Percentiles rank a stretch among this genome's conserved stretches.
phyloP scores from a whole-genome alignment of 257 asterid genomes.

The Solanum peruvianum region DNA sequence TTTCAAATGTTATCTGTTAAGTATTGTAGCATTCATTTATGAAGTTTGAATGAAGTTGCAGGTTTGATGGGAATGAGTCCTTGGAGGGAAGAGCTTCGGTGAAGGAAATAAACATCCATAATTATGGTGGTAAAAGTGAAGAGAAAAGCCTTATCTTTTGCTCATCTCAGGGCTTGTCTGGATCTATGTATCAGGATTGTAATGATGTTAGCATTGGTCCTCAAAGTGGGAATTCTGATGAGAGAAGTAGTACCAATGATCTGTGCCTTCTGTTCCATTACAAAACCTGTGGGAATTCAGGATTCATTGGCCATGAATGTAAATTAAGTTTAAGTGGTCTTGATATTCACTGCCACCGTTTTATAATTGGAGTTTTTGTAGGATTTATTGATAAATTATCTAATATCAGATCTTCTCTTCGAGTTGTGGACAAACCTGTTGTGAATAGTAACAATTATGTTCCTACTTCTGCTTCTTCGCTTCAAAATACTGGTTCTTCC shows the following conservation, averaged over 20 bases:
- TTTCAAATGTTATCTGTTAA: not conserved
- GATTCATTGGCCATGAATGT: conserved; percentile 21
- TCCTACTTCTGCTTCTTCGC: conserved; percentile 16
- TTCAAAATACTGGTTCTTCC: conserved; percentile 13
- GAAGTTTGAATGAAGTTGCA: conserved; percentile 21
- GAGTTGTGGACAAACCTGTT: conserved; percentile 15
- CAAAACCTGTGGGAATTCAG: conserved; percentile 27
- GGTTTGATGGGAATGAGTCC: conserved; percentile 48
- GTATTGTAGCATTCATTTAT: not conserved
- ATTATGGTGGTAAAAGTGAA: conserved; percentile 27
- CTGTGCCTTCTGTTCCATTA: conserved; percentile 54
- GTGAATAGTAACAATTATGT: conserved; percentile 12
- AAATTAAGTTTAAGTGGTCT: conserved; percentile 31
- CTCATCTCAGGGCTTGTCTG: conserved; percentile 30
- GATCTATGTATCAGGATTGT: conserved; percentile 15
- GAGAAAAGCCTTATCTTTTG: conserved; percentile 29
- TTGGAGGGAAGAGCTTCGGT: conserved; percentile 47
- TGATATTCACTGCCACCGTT: conserved; percentile 72
- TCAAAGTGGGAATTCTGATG: conserved; percentile 21
- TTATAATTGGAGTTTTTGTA: conserved; percentile 46
- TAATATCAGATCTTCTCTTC: conserved; percentile 20
- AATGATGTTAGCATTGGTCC: conserved; percentile 10
- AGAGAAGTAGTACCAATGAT: conserved; percentile 21
- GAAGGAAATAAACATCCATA: conserved; percentile 40
- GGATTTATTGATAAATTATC: conserved; percentile 40